Evolutionary conservation across 371 early-diverging fungal species (phyloP).

Genomic region (Syncephalastrum contaminatum): DNA sequence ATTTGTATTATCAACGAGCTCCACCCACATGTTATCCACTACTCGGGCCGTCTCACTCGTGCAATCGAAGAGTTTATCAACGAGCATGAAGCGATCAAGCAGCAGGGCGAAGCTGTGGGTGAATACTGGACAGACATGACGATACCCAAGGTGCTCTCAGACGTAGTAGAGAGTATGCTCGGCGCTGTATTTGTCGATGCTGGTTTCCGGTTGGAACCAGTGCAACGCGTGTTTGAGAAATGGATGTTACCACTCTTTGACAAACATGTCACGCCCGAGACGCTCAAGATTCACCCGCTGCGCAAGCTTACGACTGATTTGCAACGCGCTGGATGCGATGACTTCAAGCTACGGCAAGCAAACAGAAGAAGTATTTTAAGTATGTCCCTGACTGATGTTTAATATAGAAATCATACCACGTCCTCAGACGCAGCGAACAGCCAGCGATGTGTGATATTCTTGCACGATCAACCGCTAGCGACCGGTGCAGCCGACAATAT

Average conservation of each 20-base stretch:
- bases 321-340: constrained; percentile 48
- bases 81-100: constrained; percentile 44
- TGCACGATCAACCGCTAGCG: constrained; percentile 45
- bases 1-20: constrained; percentile 64
- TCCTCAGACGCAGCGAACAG: constrained; percentile 24
- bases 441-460: constrained; percentile 50
- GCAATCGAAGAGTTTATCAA: constrained; percentile 49
- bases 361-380: not conserved
- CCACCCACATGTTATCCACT: constrained; percentile 66
- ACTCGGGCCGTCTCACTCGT: constrained; percentile 48
- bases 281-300: constrained; percentile 55
- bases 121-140: constrained; percentile 73
- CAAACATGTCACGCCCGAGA: constrained; percentile 52
- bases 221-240: constrained; percentile 47
- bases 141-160: constrained; percentile 87
- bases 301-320: constrained; percentile 38
- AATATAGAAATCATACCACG: constrained; percentile 38
- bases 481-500: constrained; percentile 45
- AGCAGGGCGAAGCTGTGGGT: constrained; percentile 33
- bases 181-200: constrained; percentile 91
- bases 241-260: constrained; percentile 56
- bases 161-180: constrained; percentile 84
- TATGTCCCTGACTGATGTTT: not conserved
- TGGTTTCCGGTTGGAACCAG: constrained; percentile 61
- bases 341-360: constrained; percentile 45